Evolutionary conservation across 2,329 filamentous ascomycete species (phyloP), one percentile per base, ranked within the genome.

Genomic region (Alternaria arbusti): DNA sequence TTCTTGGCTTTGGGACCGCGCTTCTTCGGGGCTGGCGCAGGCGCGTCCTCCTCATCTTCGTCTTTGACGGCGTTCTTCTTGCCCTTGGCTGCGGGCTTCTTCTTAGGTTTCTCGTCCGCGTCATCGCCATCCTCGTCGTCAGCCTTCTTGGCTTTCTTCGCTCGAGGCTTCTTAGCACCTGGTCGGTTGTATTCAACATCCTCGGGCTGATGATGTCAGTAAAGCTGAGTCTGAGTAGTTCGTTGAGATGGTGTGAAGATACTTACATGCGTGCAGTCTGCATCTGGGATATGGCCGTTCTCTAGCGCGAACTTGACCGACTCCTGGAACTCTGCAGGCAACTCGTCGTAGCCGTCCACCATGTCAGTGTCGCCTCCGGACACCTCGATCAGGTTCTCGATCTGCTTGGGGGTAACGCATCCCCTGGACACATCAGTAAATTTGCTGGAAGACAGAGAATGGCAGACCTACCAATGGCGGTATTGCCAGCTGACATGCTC

Each of bases 221-320:
- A 40, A 26, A 30, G 23, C 25, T 12, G n/a, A 12, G 20, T 9
- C 11, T 94, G 51, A 44, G 10, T 36, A 50, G 3, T 11, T 43
- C 2, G 13, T 4, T 11, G 17, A 43, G 5, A 23, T 4, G 15
- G 40, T 6, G 7, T 28, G 17, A 36, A 30, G 23, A 26, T 23
- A 84, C 91, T 82, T 86, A 97, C 94, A 12, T 93, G 93, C 32
- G 91, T 95, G 89, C 93, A 97, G 71, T 97, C 95, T 55, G 92
- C 90, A 45, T 93, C 86, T 70, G 91, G 90, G 71, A 98, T 90
- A 72, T 96, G 92, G 23, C 93, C 93, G 76, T 94, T 86, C 62
- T 86, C 85, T 23, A 97, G 79, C 55, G 91, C 92, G 49, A 86
- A 86, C 54, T 86, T 84, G 68, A 97, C 84, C 84, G 96, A 97